These are phyloP conservation scores for Leccinum uliginosum DNA, from an alignment of 768 basidiomycete genomes.

Conservation along the genomic window DNA sequence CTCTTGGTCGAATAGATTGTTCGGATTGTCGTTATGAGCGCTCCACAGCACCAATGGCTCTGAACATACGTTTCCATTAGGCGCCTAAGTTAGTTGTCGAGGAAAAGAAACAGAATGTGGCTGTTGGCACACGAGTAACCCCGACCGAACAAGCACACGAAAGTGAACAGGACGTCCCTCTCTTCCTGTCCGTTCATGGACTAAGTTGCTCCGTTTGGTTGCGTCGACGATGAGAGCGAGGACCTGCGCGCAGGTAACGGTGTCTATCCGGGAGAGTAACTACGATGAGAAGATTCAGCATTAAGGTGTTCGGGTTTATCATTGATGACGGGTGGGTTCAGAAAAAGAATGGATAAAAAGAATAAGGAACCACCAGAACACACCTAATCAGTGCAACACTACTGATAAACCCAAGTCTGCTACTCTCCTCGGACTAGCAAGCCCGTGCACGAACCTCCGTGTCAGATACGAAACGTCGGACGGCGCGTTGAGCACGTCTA, in stretches of 20 bases:
- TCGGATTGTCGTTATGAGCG: too few species aligned
- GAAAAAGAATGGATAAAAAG: background rate
- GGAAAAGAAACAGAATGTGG: constrained; percentile 44
- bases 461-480: constrained; percentile 95
- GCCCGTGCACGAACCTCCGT: constrained; percentile 79
- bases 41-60: too few species aligned
- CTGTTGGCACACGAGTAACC: constrained; percentile 62
- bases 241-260: constrained; percentile 75
- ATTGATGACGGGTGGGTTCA: too few species aligned
- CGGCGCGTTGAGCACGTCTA: constrained; percentile 73
- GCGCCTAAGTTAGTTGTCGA: constrained; percentile 38
- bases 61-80: constrained; percentile 56
- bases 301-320: too few species aligned
- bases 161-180: constrained; percentile 90
- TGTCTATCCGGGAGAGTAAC: constrained; percentile 76
- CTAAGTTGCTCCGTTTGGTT: constrained; percentile 64
- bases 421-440: constrained; percentile 90
- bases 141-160: constrained; percentile 88
- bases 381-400: constrained; percentile 93
- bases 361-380: constrained; percentile 14
- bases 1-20: too few species aligned
- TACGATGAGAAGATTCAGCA: constrained; percentile 25
- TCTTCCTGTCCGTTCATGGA: constrained; percentile 90
- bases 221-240: constrained; percentile 68
- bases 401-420: constrained; percentile 91